phyloP scores from a whole-genome alignment of 192 early-diverging fungal species.

The Irineochytrium annulatum region DNA sequence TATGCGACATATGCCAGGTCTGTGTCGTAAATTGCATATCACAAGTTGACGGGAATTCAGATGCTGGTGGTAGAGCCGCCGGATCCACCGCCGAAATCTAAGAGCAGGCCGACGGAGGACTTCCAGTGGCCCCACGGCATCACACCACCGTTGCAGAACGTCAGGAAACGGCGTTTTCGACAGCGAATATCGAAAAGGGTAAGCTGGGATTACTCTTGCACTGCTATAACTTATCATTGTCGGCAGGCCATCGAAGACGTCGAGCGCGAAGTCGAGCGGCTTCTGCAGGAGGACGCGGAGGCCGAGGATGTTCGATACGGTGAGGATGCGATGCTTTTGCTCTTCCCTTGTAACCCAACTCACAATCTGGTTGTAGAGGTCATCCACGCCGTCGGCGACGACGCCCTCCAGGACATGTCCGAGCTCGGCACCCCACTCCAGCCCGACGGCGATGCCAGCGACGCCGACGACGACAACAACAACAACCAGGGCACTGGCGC shows the following conservation, averaged over 20 bases:
- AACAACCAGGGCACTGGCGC: constrained; percentile 1
- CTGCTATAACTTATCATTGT: not conserved
- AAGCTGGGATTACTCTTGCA: constrained; percentile 11
- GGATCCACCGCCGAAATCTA: constrained; percentile 8
- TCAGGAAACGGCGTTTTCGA: constrained; percentile 73
- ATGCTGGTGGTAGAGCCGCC: constrained; percentile 51
- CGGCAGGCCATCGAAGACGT: constrained; percentile 74
- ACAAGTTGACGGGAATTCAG: constrained; percentile 14
- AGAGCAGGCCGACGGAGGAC: constrained; percentile 41
- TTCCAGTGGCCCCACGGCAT: constrained; percentile 77
- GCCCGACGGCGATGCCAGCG: constrained; percentile 39
- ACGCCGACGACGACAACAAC: not conserved
- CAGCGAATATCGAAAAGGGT: constrained; percentile 75
- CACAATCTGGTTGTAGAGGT: too few species aligned
- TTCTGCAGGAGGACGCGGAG: constrained; percentile 66
- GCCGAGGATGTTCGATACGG: constrained; percentile 70
- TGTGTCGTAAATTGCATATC: not conserved
- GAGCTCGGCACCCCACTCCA: constrained; percentile 29
- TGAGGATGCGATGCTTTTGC: constrained; percentile 13
- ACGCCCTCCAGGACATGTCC: constrained; percentile 25
- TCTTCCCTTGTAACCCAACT: too few species aligned
- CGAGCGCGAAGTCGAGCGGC: constrained; percentile 75
- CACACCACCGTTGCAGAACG: constrained; percentile 68
- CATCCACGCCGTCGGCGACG: constrained; percentile 10
- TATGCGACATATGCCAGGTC: constrained; percentile 82